A percentile compares a stretch with the other conserved stretches of the same genome.
Evolutionary conservation across 129 eudicot species (phyloP).

Genomic region (Chrysanthemum seticuspe): DNA sequence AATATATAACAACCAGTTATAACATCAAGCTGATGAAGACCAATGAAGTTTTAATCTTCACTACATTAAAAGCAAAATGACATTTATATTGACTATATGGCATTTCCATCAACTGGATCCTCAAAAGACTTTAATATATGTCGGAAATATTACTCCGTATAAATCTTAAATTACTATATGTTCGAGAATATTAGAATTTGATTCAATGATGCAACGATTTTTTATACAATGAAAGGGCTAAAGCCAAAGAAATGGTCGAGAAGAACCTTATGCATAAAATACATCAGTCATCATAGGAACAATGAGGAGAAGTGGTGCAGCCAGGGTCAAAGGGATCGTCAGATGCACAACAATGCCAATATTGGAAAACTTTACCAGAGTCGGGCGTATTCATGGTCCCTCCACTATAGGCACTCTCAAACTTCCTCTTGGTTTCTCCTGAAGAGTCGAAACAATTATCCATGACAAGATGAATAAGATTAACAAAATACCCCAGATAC

Average conservation of each 20-base stretch:
- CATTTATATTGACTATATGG: not conserved
- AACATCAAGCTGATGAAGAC: too few relatives aligned
- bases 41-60: too few relatives aligned
- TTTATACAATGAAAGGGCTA: constrained; percentile 8
- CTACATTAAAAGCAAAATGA: too few relatives aligned
- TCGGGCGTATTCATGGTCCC: constrained; percentile 92
- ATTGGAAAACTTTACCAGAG: constrained; percentile 78
- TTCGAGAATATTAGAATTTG: constrained; percentile 14
- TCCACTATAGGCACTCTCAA: constrained; percentile 86
- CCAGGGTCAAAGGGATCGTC: constrained; percentile 98
- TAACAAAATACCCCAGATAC: too few relatives aligned
- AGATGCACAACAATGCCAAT: constrained; percentile 99
- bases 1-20: too few relatives aligned
- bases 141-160: not conserved
- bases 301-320: constrained; percentile 92
- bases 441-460: not conserved
- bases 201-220: constrained; percentile 1
- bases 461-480: not conserved
- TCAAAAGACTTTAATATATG: not conserved
- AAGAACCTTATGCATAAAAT: constrained; percentile 16
- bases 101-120: not conserved
- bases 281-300: constrained; percentile 80
- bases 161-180: constrained; percentile 10
- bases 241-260: constrained; percentile 10
- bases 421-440: constrained; percentile 99